A percentile compares a stretch with the other conserved stretches of the same genome.
Conservation (phyloP, 192 early-diverging fungal species). For the Coemansia sp. region DNA sequence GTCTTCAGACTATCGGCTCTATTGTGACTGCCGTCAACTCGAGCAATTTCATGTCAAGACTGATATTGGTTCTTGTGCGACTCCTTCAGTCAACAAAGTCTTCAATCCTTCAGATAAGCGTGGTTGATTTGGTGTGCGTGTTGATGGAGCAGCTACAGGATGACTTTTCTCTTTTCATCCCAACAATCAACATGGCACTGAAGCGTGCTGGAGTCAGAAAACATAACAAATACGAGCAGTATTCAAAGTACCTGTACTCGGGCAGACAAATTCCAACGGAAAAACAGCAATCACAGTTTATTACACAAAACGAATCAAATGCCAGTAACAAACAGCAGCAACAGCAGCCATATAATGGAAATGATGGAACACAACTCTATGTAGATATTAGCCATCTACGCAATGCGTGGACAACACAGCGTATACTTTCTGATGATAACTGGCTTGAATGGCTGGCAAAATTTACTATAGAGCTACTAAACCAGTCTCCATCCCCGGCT, state of each 20-base stretch:
- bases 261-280: constrained; percentile 57
- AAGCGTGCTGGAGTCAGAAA: constrained; percentile 57
- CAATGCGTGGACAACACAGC: constrained; percentile 62
- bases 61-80: constrained; percentile 80
- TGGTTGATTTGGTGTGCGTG: constrained; percentile 80
- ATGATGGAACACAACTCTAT: background rate
- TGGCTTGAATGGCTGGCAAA: constrained; percentile 93
- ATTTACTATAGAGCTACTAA: constrained; percentile 85
- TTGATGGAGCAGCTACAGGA: constrained; percentile 80
- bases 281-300: constrained; percentile 3
- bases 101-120: constrained; percentile 57
- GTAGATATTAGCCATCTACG: constrained; percentile 60
- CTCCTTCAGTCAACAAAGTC: constrained; percentile 56
- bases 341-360: background rate
- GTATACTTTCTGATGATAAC: constrained; percentile 63
- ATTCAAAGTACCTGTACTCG: constrained; percentile 69
- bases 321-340: background rate
- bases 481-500: constrained; percentile 91
- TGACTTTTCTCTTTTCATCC: constrained; percentile 86
- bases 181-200: constrained; percentile 80
- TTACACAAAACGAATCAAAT: background rate
- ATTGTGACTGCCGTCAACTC: constrained; percentile 78
- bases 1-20: constrained; percentile 69
- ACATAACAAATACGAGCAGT: constrained; percentile 70
- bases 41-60: constrained; percentile 80